These are phyloP conservation scores for Blumeria graminis DNA, from an alignment of 2,329 filamentous ascomycete species.

Conservation along the genomic window DNA sequence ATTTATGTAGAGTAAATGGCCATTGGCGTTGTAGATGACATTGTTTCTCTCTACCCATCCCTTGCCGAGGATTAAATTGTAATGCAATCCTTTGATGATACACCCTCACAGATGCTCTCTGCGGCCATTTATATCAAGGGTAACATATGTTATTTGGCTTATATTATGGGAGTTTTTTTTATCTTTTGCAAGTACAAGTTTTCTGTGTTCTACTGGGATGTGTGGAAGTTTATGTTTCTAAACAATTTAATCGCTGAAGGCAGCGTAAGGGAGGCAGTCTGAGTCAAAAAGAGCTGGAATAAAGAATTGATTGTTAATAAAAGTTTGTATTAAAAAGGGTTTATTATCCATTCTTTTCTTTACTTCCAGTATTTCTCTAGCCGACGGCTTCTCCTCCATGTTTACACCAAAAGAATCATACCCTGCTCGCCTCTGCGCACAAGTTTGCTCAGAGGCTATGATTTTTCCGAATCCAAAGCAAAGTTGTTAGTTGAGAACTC, in stretches of 20 bases:
- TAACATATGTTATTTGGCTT: background rate
- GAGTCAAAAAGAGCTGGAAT: background rate
- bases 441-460: background rate
- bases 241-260: background rate
- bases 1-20: background rate
- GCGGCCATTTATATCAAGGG: background rate
- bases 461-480: background rate
- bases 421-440: background rate
- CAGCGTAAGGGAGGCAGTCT: background rate
- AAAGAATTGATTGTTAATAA: background rate
- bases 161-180: background rate
- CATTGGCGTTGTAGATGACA: background rate
- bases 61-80: background rate
- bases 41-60: background rate
- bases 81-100: background rate
- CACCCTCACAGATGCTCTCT: background rate
- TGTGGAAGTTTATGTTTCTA: background rate
- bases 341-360: background rate
- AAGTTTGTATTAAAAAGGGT: background rate
- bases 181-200: background rate
- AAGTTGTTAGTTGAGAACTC: background rate
- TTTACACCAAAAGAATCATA: background rate
- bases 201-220: background rate
- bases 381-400: background rate
- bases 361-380: background rate